Percentiles rank a stretch among this genome's conserved stretches.
Conservation (phyloP, 2,329 filamentous ascomycete genomes). For the Diaporthe ilicicola region DNA sequence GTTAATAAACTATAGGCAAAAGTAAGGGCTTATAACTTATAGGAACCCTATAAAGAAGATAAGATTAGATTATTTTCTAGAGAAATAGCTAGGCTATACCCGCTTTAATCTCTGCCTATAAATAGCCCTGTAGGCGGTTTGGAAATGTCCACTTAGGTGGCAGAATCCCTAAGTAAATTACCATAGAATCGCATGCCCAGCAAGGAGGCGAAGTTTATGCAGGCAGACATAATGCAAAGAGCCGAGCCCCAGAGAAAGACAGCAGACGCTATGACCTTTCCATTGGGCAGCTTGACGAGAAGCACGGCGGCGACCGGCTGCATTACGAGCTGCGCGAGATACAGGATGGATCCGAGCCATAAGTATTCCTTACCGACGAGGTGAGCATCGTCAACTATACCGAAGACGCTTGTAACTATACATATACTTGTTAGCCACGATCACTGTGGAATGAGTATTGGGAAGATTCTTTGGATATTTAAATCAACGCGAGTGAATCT, state of each 20-base stretch:
- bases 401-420: constrained; percentile 56
- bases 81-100: no score
- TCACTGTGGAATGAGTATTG: fast-evolving
- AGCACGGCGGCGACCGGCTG: constrained; percentile 63
- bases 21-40: no score
- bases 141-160: no score
- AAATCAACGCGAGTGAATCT: background rate
- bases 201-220: constrained; percentile 55
- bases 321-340: constrained; percentile 66
- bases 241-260: constrained; percentile 63
- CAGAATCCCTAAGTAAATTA: no score
- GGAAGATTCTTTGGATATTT: background rate
- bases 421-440: background rate
- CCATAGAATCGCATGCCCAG: constrained; percentile 53
- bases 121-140: no score
- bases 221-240: constrained; percentile 60
- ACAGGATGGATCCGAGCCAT: constrained; percentile 69
- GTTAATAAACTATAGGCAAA: no score
- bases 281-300: constrained; percentile 62
- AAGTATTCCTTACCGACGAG: constrained; percentile 59
- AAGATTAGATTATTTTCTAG: no score
- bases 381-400: constrained; percentile 55
- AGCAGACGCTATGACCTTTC: constrained; percentile 60
- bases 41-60: no score
- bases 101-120: no score